phyloP scores from a whole-genome alignment of 2,329 filamentous ascomycete genomes.

The Diaporthe batatas region DNA sequence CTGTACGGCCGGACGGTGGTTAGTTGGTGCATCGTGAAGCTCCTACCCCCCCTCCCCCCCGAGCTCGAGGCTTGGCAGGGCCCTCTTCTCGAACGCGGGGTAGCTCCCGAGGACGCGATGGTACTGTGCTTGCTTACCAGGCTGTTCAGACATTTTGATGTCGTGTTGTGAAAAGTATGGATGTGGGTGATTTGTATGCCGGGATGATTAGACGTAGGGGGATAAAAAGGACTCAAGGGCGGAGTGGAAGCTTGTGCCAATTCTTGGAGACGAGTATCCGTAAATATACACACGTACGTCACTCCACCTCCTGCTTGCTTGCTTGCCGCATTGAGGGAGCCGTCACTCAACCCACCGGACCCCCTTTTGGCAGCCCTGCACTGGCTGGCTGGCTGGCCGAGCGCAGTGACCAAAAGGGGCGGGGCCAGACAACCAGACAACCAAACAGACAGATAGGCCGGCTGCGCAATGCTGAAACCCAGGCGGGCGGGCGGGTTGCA shows the following conservation, averaged over 20 bases:
- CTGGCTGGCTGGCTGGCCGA: slow-evolving; percentile 29
- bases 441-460: too few relatives aligned
- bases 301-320: background rate
- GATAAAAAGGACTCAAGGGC: background rate
- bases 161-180: background rate
- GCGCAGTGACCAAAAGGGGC: slow-evolving; percentile 31
- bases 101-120: slow-evolving; percentile 37
- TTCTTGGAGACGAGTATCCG: background rate
- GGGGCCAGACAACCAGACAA: background rate
- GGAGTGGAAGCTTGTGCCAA: background rate
- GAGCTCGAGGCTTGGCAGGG: slow-evolving; percentile 28
- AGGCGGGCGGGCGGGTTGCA: slow-evolving; percentile 3
- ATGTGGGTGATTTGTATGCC: background rate
- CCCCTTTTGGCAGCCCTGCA: background rate
- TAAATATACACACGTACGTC: slow-evolving; percentile 8
- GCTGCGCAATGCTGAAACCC: slow-evolving; percentile 23
- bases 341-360: slow-evolving; percentile 30
- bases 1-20: slow-evolving; percentile 2
- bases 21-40: slow-evolving; percentile 18
- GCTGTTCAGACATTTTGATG: slow-evolving; percentile 41
- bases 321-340: slow-evolving; percentile 20
- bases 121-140: slow-evolving; percentile 42
- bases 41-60: background rate
- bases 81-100: slow-evolving; percentile 33
- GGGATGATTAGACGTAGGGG: background rate